A percentile compares a stretch with the other conserved stretches of the same genome.
These are phyloP conservation scores for Aegilops sharonensis DNA, from an alignment of 176 grass and related monocot genomes.

Conservation along the genomic window DNA sequence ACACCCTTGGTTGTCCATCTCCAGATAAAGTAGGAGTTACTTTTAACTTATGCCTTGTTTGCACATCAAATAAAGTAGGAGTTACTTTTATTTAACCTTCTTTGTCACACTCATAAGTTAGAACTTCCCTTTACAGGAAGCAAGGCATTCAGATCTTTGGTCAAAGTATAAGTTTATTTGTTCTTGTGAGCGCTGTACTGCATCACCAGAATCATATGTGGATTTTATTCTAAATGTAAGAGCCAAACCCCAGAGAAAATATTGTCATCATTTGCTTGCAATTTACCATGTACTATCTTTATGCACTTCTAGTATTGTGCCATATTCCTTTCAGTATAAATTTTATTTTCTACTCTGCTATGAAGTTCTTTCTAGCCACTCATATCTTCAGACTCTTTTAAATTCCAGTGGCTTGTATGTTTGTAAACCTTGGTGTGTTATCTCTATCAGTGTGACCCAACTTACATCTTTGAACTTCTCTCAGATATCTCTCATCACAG, in stretches of 20 bases:
- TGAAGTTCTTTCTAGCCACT: background rate
- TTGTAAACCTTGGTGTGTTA: background rate
- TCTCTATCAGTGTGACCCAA: background rate
- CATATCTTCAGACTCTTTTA: background rate
- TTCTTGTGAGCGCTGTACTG: slow-evolving; percentile 66
- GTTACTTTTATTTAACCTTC: background rate
- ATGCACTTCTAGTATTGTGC: background rate
- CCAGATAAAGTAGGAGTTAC: no score
- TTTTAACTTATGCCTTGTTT: background rate
- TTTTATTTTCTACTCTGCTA: background rate
- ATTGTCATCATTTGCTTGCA: slow-evolving; percentile 15
- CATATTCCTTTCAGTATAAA: background rate
- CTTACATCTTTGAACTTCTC: background rate
- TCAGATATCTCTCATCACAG: background rate
- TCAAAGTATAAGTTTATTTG: slow-evolving; percentile 84
- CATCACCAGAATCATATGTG: slow-evolving; percentile 47
- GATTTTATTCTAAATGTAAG: slow-evolving; percentile 90
- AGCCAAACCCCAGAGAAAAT: slow-evolving; percentile 16
- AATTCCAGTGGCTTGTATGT: background rate
- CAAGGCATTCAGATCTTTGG: slow-evolving; percentile 67
- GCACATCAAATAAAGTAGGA: background rate
- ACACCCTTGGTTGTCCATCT: no score
- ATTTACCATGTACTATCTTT: background rate
- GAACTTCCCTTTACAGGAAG: slow-evolving; percentile 40
- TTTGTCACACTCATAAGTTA: slow-evolving; percentile 8